Percentiles rank a stretch among this genome's conserved stretches.
Conservation (phyloP, 805 yeast species). For the Candida boidinii region DNA sequence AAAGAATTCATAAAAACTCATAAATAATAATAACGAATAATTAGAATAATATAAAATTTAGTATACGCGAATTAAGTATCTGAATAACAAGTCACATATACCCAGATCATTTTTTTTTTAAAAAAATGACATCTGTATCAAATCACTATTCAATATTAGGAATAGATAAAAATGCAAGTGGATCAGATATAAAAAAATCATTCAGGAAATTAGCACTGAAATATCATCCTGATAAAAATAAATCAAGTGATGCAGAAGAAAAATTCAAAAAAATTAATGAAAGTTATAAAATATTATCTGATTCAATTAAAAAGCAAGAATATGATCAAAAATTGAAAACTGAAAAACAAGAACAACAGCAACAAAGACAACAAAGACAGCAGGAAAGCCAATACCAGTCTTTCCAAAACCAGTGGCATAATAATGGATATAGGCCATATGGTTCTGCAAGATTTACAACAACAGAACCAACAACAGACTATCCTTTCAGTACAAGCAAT, state of each 20-base stretch:
- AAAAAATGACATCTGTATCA: too few relatives aligned
- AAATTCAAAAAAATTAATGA: slow-evolving; percentile 85
- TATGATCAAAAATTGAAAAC: slow-evolving; percentile 36
- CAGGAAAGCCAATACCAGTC: slow-evolving; percentile 2
- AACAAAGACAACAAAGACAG: slow-evolving; percentile 1
- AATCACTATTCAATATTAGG: slow-evolving; percentile 57
- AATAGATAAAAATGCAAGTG: slow-evolving; percentile 44
- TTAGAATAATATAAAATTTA: too few relatives aligned
- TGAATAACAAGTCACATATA: too few relatives aligned
- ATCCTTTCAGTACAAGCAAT: slow-evolving; percentile 15
- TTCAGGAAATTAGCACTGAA: slow-evolving; percentile 65
- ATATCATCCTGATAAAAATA: slow-evolving; percentile 79
- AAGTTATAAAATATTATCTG: slow-evolving; percentile 76
- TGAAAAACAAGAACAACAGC: slow-evolving; percentile 1
- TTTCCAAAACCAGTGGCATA: too few relatives aligned
- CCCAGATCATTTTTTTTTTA: too few relatives aligned
- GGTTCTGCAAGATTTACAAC: slow-evolving; percentile 17
- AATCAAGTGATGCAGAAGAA: slow-evolving; percentile 50
- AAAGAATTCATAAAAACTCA: too few relatives aligned
- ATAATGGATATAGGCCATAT: slow-evolving; percentile 9
- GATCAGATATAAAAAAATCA: slow-evolving; percentile 63
- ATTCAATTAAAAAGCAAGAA: slow-evolving; percentile 46
- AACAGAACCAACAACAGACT: too few relatives aligned
- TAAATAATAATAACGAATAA: too few relatives aligned
- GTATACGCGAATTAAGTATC: too few relatives aligned